Evolutionary conservation across 768 basidiomycete species (phyloP), one percentile per base, ranked within the genome.

Genomic region (Suillus paluster): DNA sequence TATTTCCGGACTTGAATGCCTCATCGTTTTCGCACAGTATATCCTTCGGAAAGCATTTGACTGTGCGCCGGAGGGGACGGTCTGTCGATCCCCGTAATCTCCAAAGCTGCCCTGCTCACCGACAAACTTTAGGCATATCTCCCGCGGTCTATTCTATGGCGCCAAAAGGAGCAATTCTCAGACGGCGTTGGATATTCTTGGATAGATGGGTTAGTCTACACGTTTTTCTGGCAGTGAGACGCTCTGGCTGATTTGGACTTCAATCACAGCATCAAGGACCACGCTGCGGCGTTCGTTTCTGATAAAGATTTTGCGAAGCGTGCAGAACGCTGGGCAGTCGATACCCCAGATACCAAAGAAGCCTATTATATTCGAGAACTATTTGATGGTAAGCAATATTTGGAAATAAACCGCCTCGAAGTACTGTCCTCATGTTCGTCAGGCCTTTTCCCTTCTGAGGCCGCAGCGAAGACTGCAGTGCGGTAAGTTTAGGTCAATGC

Each of bases 81-180:
- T 88, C 64, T 21, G 56, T 50, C 41, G n/a, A 33, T 41, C 59
- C 44, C 63, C 30, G 38, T 57, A 39, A 7, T 19, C 52, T 64
- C 25, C 23, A 25, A 38, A 25, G 17, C 11, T 39, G 6, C 25
- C 23, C 10, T 55, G 36, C 38, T 55, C 38, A 55, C 17, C 38
- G 33, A 41, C 44, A 36, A 63, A 54, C 64, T 33, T 27, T 69
- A 94, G 90, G 90, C 94, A 2, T 99, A 99, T 78, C 87, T 99
- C 57, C 97, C 97, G 14, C 84, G 84, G 60, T 93, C 92, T 17
- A 98, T 99, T 70, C 82, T 99, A 45, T 99, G 97, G 97, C 85
- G 97, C 60, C 97, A 99, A 75, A 99, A 99, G 75, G 97, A 99
- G 78, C 96, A 99, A 70, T 99, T 99, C 80, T 98, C 96, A 2